Base-by-base conservation (phyloP, 495 filamentous ascomycete genomes). In the Pseudomonodictys pantanalensis region DNA sequence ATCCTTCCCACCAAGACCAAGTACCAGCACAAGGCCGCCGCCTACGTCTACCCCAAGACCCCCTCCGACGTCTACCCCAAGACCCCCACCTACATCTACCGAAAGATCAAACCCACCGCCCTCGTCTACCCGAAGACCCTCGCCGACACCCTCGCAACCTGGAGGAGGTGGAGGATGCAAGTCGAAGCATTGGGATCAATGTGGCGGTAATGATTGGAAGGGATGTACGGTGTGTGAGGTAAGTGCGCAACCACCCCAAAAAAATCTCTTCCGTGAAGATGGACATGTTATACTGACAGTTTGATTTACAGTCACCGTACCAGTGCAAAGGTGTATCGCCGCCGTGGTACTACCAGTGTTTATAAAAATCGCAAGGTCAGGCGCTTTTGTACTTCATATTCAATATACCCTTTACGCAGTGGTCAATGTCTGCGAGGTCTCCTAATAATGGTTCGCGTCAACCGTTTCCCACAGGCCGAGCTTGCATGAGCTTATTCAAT, bases 131-230 rank as follows among this genome's bases (percentile, higher is more conserved):
- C 49, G 48, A 23, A 53, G 49, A 28, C 61, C 61, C 0, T 48
- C 55, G 15, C 58, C 45, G 26, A 58, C 54, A 42, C 39, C 61
- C 8, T 35, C 26, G n/a, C 20, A 23, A 8, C 10, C 10, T 55
- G 52, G 52, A 4, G 54, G 54, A 6, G 43, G 43, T 17, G 49
- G 52, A n/a, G 61, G 61, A 15, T 64, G 61, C 35, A 54, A 17
- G 38, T 23, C 23, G 18, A 64, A 64, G 33, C 61, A 64, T 28
- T 64, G 61, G 61, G 61, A 64, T 55, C 61, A 64, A 23, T 64
- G 61, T 33, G 61, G 61, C 17, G 61, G 61, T 23, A 52, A 64
- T n/a, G 44, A 59, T 30, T 64, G 61, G 61, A 58, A 64, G 29
- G 61, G 61, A 4, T 64, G 61, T 42, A 58, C 54, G 20, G 49